Base-by-base conservation (phyloP, 2,329 filamentous ascomycete species). In the Zasmidium cellare region DNA sequence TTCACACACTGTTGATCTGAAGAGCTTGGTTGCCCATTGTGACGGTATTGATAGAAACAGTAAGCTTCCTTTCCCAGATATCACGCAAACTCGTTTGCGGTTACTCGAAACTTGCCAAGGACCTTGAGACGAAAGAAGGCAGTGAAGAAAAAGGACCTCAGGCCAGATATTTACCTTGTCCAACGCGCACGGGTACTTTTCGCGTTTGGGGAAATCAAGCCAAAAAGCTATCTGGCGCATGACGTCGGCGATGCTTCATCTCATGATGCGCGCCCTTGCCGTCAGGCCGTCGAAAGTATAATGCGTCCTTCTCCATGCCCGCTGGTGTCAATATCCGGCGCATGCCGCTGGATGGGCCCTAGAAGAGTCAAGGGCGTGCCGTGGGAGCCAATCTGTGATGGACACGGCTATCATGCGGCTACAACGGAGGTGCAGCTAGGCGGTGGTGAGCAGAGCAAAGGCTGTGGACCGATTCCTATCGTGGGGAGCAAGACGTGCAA, bases 21-120 rank as follows among this genome's bases (percentile, higher is more conserved):
- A 83, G 66, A 9, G 80, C 81, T 38, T 80, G 61, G 63, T 83
- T 83, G 55, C 51, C 60, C 57, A 59, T 59, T 52, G 28, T 56
- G 47, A n/a, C 22, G 35, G 51, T 46, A 53, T 49, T 16, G 20
- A 55, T 41, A 9, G 20, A 28, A n/a, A 38, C 35, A 41, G 16
- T 41, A 25, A 50, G 47, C 47, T 1, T 31, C 31, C 47, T 16
- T 28, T 3, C 24, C 47, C n/a, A n/a, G 12, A 9, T n/a, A 9
- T 16, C 47, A 50, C 25, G 25, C 25, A 11, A 11, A 28, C 25
- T 28, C 25, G 25, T 6, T 11, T 28, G 11, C 25, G 5, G 25
- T 11, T 28, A 11, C 5, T 28, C 31, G 22, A 31, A 31, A 28
- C 25, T n/a, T 41, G 20, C 28, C 28, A 52, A 44, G 22, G 16